These are phyloP conservation scores for Sonneratia alba DNA, from an alignment of 345 rosid genomes.

Conservation along the genomic window DNA sequence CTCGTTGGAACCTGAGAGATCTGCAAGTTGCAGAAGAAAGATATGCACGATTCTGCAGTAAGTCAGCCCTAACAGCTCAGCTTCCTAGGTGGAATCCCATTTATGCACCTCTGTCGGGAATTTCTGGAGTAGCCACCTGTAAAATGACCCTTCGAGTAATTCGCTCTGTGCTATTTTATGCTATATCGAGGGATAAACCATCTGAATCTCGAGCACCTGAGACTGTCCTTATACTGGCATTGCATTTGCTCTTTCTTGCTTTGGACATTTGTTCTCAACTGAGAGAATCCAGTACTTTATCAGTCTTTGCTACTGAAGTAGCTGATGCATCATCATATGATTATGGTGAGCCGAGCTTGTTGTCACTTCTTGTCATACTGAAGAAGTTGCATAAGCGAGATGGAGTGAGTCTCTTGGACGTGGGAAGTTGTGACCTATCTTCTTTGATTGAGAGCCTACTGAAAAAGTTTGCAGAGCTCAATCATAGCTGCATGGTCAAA, in stretches of 20 bases:
- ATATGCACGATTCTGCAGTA: constrained; percentile 60
- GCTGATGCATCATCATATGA: constrained; percentile 35
- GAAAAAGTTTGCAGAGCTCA: constrained; percentile 67
- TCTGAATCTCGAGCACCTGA: constrained; percentile 71
- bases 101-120: constrained; percentile 61
- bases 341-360: constrained; percentile 54
- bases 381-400: constrained; percentile 55
- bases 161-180: constrained; percentile 64
- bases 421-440: constrained; percentile 56
- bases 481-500: constrained; percentile 50
- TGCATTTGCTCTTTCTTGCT: constrained; percentile 75
- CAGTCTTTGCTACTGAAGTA: constrained; percentile 59
- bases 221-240: constrained; percentile 54
- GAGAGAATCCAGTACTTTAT: constrained; percentile 24
- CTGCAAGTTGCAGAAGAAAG: constrained; percentile 95
- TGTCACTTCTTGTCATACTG: constrained; percentile 81
- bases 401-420: constrained; percentile 36
- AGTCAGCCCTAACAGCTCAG: constrained; percentile 66
- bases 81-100: constrained; percentile 79
- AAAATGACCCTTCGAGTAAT: constrained; percentile 52
- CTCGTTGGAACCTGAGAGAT: constrained; percentile 81
- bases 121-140: constrained; percentile 72
- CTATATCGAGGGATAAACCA: constrained; percentile 50
- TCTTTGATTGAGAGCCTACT: constrained; percentile 66
- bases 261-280: constrained; percentile 62